Base-by-base conservation (phyloP, 257 asterid species). In the Plantago ovata region DNA sequence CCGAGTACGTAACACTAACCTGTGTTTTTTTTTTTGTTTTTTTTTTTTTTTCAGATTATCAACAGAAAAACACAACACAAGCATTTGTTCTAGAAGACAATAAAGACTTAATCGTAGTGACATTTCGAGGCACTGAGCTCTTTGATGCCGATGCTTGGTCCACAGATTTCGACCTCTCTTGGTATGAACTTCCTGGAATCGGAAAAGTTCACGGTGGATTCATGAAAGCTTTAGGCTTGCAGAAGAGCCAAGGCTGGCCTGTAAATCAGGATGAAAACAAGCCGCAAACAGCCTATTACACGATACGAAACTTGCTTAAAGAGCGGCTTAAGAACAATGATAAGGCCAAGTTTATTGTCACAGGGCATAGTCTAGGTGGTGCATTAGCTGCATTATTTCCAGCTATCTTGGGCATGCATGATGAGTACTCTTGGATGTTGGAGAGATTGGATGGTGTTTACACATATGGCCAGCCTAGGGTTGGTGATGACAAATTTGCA, bases 311-410 rank as follows among this genome's bases (percentile, higher is more conserved):
- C 6, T 38, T 19, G n/a, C 75, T 81, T 13, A 70, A 65, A 7
- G 52, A 64, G 2, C 62, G 49, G 0, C 38, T 81, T 1, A 49
- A 54, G 21, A 19, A 63, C 0, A 69, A 69, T 1, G 66, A 68
- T 0, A 71, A 66, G 0, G 73, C 78, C 3, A 78, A 69, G 53
- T 71, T 70, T 36, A 54, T 78, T 2, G 24, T 81, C 18, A 81
- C 88, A 20, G 88, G 88, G 39, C 84, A 81, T 63, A 81, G 81
- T 69, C 38, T 81, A 23, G 88, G 88, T 12, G 88, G 88, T 24
- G 81, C 85, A 0, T 38, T 81, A 57, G 84, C 88, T 0, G 73
- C 40, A 3, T 8, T 81, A 2, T 78, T 81, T 16, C 79, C 83
- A 6, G 72, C 81, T 0, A 24, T 75, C 3, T 53, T 81, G 11